Evolutionary conservation across 805 yeast species (phyloP).

Genomic region (Myxozyma melibiosi): DNA sequence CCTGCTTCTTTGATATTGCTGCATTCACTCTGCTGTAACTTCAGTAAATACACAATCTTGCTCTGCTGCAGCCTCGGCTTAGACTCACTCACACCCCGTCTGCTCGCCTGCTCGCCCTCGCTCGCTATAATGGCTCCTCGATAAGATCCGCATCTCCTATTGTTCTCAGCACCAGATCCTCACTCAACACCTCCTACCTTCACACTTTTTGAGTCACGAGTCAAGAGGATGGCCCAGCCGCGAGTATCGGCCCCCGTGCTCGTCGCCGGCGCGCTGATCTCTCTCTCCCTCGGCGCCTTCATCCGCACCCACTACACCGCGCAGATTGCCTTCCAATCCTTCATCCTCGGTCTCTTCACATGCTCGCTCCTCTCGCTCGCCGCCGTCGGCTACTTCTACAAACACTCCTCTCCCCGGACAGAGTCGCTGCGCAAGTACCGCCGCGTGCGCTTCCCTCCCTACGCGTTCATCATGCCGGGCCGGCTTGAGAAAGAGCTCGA

Average conservation of each 20-base stretch:
- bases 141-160: too few relatives aligned
- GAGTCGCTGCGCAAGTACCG: conserved; percentile 18
- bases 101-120: too few relatives aligned
- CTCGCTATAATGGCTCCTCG: too few relatives aligned
- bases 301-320: conserved; percentile 24
- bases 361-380: conserved; percentile 27
- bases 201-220: too few relatives aligned
- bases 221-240: neutral
- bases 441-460: conserved; percentile 27
- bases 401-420: conserved; percentile 23
- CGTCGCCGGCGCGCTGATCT: conserved; percentile 5
- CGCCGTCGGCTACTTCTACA: conserved; percentile 30
- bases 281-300: conserved; percentile 16
- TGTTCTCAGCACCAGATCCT: too few relatives aligned
- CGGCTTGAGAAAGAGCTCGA: conserved; percentile 20
- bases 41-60: too few relatives aligned
- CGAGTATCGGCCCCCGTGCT: neutral
- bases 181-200: too few relatives aligned
- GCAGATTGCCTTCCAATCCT: conserved; percentile 23
- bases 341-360: conserved; percentile 14
- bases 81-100: too few relatives aligned
- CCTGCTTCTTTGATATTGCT: too few relatives aligned
- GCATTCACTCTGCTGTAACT: too few relatives aligned
- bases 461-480: conserved; percentile 26
- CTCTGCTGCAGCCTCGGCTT: too few relatives aligned